Percentiles rank a stretch among this genome's conserved stretches.
These are phyloP conservation scores for Calocera viscosa DNA, from an alignment of 768 basidiomycete genomes.

Conservation along the genomic window DNA sequence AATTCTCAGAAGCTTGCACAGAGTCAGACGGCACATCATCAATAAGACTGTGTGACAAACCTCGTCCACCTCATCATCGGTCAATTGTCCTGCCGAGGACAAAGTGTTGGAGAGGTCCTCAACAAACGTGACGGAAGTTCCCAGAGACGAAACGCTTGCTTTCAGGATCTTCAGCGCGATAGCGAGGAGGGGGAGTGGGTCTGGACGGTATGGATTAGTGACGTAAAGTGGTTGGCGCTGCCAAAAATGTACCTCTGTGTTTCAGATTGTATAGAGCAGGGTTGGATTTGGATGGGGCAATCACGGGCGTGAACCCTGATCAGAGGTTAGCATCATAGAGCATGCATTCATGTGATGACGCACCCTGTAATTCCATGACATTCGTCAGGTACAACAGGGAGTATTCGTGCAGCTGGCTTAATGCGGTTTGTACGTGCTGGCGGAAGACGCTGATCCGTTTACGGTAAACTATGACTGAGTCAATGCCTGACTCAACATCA, in stretches of 20 bases:
- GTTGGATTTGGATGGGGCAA: conserved; percentile 14
- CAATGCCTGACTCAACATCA: background rate
- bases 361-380: conserved; percentile 16
- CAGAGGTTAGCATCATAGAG: background rate
- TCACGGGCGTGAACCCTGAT: background rate
- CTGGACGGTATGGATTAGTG: background rate
- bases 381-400: conserved; percentile 16
- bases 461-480: background rate
- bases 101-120: conserved; percentile 57
- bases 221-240: background rate
- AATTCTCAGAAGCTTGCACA: background rate
- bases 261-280: conserved; percentile 20
- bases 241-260: conserved; percentile 33
- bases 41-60: conserved; percentile 28
- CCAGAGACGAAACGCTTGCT: conserved; percentile 8
- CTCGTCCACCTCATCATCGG: conserved; percentile 59
- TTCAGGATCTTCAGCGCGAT: conserved; percentile 15
- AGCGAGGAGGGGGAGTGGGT: conserved; percentile 10
- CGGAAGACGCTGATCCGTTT: conserved; percentile 15
- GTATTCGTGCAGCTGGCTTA: conserved; percentile 17
- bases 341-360: background rate
- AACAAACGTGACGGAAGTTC: conserved; percentile 26
- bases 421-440: conserved; percentile 15
- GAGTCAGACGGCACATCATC: background rate
- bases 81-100: conserved; percentile 54